Base-by-base conservation (phyloP, 345 rosid species). In the Durio zibethinus region DNA sequence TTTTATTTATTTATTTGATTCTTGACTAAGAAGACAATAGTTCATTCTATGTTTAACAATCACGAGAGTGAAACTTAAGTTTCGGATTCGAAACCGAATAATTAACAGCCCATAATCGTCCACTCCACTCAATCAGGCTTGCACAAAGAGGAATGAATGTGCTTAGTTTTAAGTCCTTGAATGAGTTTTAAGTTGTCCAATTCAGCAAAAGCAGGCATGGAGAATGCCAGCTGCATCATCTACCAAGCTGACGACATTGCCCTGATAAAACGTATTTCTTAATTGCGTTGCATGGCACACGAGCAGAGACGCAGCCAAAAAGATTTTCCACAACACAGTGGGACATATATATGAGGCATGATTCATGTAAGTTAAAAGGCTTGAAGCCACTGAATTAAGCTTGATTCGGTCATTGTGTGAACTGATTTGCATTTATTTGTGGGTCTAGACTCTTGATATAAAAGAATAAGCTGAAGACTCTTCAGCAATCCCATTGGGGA, bases 111-210 rank as follows among this genome's bases (percentile, higher is more conserved):
- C 73, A 73, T 45, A 66, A 73, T 25, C 80, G 54, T 77, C 48
- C 10, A 36, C 29, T 36, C 75, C 75, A 81, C 80, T 81, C 83
- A 72, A 62, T 50, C 40, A 59, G 31, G 50, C 70, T 72, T 53
- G 27, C 62, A 52, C 61, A 50, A 18, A 33, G n/a, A 53, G 43
- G 27, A 18, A 70, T 70, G 36, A 18, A 64, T 63, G 59, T 20
- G 76, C 72, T 45, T 16, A 23, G 4, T 33, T 72, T 52, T n/a
- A 52, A 20, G 72, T 25, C 11, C 20, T 5, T 35, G 68, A 59
- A 29, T 27, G 63, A 10, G 0, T 27, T 27, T 60, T 16, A 63
- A 61, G 45, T 9, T 36, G 10, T 36, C 18, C 45, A 16, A n/a
- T 65, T 64, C 5, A n/a, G 16, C 27, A 36, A 16, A 16, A 20